phyloP scores from a whole-genome alignment of 192 early-diverging fungal species.

The Backusella luteola region DNA sequence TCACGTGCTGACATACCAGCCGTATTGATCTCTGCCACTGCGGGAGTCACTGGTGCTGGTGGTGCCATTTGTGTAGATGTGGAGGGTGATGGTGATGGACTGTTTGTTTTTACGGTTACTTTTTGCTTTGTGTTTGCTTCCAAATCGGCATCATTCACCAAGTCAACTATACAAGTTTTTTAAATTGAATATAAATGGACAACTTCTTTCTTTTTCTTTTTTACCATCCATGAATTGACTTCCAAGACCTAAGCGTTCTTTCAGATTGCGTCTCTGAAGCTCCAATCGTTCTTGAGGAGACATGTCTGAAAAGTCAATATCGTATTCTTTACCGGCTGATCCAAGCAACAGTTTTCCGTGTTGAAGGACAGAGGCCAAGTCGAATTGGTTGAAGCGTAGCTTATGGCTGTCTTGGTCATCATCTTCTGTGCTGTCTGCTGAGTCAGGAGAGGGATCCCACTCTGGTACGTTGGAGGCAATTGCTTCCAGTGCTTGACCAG shows the following conservation, averaged over 20 bases:
- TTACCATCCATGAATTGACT: conserved; percentile 85
- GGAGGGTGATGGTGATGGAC: conserved; percentile 20
- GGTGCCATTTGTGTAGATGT: conserved; percentile 1
- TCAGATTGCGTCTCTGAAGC: conserved; percentile 79
- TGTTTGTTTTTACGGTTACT: not conserved
- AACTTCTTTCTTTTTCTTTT: not conserved
- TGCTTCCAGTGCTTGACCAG: conserved; percentile 85
- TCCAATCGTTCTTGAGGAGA: conserved; percentile 82
- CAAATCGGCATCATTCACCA: conserved; percentile 79
- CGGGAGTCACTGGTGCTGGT: conserved; percentile 30
- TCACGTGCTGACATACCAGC: conserved; percentile 87
- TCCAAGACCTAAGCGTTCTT: conserved; percentile 81
- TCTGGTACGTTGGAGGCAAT: conserved; percentile 87
- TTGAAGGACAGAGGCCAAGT: conserved; percentile 78
- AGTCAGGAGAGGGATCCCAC: conserved; percentile 66
- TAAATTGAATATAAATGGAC: not conserved
- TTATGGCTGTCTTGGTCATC: conserved; percentile 44
- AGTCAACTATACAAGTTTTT: conserved; percentile 55
- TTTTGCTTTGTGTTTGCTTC: conserved; percentile 17
- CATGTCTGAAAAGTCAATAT: conserved; percentile 74
- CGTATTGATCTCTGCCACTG: conserved; percentile 57
- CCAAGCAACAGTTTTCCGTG: conserved; percentile 79
- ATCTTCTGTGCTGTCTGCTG: not conserved
- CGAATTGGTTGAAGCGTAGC: conserved; percentile 77
- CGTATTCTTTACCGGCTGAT: conserved; percentile 92